These are phyloP conservation scores for Trichophyton verrucosum DNA, from an alignment of 2,329 filamentous ascomycete genomes.

Conservation along the genomic window DNA sequence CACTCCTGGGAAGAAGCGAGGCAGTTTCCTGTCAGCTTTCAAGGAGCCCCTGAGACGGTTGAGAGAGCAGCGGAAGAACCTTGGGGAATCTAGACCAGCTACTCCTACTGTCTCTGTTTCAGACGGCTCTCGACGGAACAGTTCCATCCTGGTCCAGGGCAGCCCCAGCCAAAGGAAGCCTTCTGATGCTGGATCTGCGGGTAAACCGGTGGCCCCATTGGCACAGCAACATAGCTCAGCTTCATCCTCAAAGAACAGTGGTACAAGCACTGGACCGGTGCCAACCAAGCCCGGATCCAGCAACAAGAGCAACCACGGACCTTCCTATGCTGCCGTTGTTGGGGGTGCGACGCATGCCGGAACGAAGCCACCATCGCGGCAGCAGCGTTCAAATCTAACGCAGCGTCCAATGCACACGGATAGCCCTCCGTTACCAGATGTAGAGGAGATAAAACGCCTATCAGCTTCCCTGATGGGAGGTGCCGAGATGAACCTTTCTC, in stretches of 20 bases:
- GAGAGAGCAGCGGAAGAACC: conserved; percentile 12
- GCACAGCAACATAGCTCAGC: conserved; percentile 28
- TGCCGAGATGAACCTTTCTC: conserved; percentile 1
- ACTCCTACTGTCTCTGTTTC: conserved; percentile 17
- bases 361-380: not conserved
- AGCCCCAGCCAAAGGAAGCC: conserved; percentile 10
- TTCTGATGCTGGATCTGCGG: conserved; percentile 23
- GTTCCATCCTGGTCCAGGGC: conserved; percentile 10
- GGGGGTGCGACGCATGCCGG: not conserved
- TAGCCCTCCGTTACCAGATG: not conserved
- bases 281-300: conserved; percentile 6
- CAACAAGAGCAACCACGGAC: conserved; percentile 19
- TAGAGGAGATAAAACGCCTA: not conserved
- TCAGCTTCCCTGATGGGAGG: not conserved
- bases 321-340: conserved; percentile 24
- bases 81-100: conserved; percentile 18
- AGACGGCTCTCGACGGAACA: conserved; percentile 20
- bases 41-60: conserved; percentile 5
- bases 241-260: conserved; percentile 17
- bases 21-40: not conserved
- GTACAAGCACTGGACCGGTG: not conserved
- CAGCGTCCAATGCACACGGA: not conserved
- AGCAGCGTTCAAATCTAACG: not conserved
- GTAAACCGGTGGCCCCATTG: conserved; percentile 27
- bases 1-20: conserved; percentile 6